These are phyloP conservation scores for Talaromyces rugulosus DNA, from an alignment of 2,329 filamentous ascomycete species.

Conservation along the genomic window DNA sequence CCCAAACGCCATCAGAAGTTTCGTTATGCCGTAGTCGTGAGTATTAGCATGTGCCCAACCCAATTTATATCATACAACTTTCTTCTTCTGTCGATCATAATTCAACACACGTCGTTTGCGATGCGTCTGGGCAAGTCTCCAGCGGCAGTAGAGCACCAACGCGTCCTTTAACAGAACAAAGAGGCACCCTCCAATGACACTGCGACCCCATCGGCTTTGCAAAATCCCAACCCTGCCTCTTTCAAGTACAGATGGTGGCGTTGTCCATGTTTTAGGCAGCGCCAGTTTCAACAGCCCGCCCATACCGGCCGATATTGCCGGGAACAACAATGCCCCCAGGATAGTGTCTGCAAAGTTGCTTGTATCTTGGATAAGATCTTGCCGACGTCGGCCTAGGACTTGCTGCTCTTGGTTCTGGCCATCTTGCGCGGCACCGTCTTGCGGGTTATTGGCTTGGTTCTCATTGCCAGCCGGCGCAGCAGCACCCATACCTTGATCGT, in stretches of 20 bases:
- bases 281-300: conserved; percentile 68
- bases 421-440: neutral
- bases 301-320: conserved; percentile 71
- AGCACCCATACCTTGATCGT: conserved; percentile 35
- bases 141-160: conserved; percentile 55
- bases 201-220: conserved; percentile 83
- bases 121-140: conserved; percentile 46
- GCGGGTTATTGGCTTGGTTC: conserved; percentile 1
- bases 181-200: conserved; percentile 79
- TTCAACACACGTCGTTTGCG: conserved; percentile 44
- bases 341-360: conserved; percentile 56
- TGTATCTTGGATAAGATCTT: conserved; percentile 51
- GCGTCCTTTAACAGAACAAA: conserved; percentile 79
- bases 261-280: conserved; percentile 66
- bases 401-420: conserved; percentile 21
- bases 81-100: conserved; percentile 41
- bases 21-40: conserved; percentile 9
- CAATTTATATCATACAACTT: conserved; percentile 9
- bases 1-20: neutral
- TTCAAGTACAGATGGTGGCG: conserved; percentile 34
- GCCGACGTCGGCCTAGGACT: conserved; percentile 37
- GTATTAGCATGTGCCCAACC: neutral
- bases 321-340: conserved; percentile 71
- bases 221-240: conserved; percentile 61
- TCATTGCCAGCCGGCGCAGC: conserved; percentile 21